Conservation (phyloP, 2,329 filamentous ascomycete genomes). For the Neofusicoccum laricinum region DNA sequence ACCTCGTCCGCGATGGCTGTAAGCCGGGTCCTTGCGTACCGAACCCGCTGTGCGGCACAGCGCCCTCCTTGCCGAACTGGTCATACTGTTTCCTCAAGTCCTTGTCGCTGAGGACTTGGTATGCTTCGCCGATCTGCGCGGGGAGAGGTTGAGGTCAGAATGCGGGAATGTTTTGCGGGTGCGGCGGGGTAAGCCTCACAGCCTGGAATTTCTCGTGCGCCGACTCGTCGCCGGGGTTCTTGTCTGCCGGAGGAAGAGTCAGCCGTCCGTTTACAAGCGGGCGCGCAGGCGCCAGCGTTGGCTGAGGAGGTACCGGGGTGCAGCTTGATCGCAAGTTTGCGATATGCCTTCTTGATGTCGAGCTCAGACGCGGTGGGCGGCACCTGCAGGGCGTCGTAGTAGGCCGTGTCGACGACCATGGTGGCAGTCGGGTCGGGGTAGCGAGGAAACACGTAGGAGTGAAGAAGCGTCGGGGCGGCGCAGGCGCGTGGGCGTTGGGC, state of each 20-base stretch:
- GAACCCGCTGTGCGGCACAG: slow-evolving; percentile 87
- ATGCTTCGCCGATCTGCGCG: slow-evolving; percentile 63
- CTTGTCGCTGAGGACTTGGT: slow-evolving; percentile 80
- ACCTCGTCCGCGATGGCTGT: background rate
- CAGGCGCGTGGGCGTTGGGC: background rate
- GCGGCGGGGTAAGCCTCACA: slow-evolving; percentile 46
- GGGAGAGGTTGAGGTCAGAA: background rate
- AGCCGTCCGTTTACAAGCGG: slow-evolving; percentile 5
- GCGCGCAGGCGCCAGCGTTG: background rate
- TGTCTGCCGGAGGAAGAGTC: slow-evolving; percentile 58
- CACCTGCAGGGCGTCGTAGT: slow-evolving; percentile 86
- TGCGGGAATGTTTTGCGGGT: background rate
- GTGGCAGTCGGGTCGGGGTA: slow-evolving; percentile 24
- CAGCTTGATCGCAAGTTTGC: slow-evolving; percentile 85
- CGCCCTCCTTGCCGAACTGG: slow-evolving; percentile 93
- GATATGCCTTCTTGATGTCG: slow-evolving; percentile 96
- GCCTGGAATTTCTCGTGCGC: slow-evolving; percentile 93
- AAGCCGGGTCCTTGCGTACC: slow-evolving; percentile 45
- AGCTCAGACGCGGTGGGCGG: slow-evolving; percentile 80
- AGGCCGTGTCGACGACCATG: slow-evolving; percentile 86
- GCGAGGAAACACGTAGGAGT: background rate
- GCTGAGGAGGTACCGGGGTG: slow-evolving; percentile 65
- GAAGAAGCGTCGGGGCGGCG: background rate
- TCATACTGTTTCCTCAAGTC: slow-evolving; percentile 91
- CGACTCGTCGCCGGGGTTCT: slow-evolving; percentile 93